Conservation (phyloP, 2,329 filamentous ascomycete genomes). For the Talaromyces pinophilus region DNA sequence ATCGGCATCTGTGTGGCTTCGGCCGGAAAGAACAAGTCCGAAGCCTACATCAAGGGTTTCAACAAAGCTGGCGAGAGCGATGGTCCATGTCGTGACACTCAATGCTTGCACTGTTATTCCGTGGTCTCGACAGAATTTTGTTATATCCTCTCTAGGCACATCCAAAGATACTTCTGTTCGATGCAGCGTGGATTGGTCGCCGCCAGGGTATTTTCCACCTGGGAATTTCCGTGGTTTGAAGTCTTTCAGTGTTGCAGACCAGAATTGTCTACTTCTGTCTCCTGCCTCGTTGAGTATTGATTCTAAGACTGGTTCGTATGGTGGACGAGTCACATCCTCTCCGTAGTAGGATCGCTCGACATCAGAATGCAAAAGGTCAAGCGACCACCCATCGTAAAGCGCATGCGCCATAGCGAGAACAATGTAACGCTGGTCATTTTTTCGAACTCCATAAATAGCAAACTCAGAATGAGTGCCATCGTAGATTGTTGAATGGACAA, state of each 20-base stretch:
- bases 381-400: constrained; percentile 85
- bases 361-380: constrained; percentile 71
- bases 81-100: constrained; percentile 74
- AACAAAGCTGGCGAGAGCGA: constrained; percentile 65
- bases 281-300: constrained; percentile 53
- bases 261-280: constrained; percentile 62
- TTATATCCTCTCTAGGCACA: constrained; percentile 47
- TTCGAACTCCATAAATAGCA: constrained; percentile 42
- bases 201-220: constrained; percentile 26
- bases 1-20: constrained; percentile 71
- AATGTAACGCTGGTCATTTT: constrained; percentile 44
- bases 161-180: constrained; percentile 31
- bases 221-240: constrained; percentile 47
- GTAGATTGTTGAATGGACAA: constrained; percentile 24
- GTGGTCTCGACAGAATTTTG: constrained; percentile 63
- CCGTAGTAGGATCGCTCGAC: constrained; percentile 65
- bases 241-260: constrained; percentile 67
- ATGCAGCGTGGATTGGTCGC: constrained; percentile 28
- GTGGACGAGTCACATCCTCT: constrained; percentile 44
- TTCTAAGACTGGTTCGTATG: constrained; percentile 58
- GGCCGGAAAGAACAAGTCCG: constrained; percentile 79
- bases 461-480: constrained; percentile 32
- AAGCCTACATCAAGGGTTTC: constrained; percentile 74
- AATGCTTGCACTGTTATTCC: constrained; percentile 75
- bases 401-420: constrained; percentile 78